phyloP scores from a whole-genome alignment of 2,329 filamentous ascomycete genomes.

The Sclerotinia subarctica region DNA sequence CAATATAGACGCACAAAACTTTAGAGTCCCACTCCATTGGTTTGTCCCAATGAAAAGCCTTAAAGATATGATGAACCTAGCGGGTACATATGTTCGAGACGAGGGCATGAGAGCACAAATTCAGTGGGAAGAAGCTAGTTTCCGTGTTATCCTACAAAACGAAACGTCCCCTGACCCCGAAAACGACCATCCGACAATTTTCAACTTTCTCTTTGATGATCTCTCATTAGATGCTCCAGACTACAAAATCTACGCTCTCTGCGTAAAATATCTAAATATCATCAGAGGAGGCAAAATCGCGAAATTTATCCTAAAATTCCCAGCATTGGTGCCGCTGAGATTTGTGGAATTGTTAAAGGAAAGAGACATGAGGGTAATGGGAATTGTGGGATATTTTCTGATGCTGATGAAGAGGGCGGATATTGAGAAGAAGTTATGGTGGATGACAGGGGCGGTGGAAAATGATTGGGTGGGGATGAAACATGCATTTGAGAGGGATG shows the following conservation, averaged over 20 bases:
- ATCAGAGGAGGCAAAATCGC: background rate
- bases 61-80: conserved; percentile 6
- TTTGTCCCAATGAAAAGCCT: conserved; percentile 2
- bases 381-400: conserved; percentile 13
- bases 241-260: background rate
- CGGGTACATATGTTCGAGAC: background rate
- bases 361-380: background rate
- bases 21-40: conserved; percentile 9
- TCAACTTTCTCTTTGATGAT: conserved; percentile 10
- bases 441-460: background rate
- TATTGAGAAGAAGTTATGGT: conserved; percentile 1
- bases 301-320: conserved; percentile 3
- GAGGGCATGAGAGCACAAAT: conserved; percentile 1
- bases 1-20: background rate
- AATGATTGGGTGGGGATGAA: conserved; percentile 7
- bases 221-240: background rate
- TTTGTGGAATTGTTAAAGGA: conserved; percentile 1
- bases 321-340: background rate
- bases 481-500: background rate
- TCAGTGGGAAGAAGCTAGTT: background rate
- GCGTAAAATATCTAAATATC: background rate
- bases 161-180: background rate
- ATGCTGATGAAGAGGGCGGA: conserved; percentile 7
- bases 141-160: background rate
- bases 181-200: background rate